These are phyloP conservation scores for Amanita polypyramis DNA, from an alignment of 768 basidiomycete species.

Conservation along the genomic window DNA sequence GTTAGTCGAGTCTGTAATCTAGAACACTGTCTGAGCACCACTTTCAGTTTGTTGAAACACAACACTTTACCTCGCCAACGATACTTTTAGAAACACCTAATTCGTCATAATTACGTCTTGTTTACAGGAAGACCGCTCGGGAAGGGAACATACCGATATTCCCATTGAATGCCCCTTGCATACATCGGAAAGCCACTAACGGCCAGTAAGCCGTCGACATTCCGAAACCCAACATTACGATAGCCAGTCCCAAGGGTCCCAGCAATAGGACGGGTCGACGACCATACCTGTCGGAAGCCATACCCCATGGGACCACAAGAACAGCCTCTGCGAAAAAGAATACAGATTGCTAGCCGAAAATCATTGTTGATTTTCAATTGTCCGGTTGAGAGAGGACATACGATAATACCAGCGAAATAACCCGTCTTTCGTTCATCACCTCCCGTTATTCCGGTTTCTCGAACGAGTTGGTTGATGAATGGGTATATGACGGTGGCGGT, in stretches of 20 bases:
- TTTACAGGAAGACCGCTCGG: constrained; percentile 15
- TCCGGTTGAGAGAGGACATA: constrained; percentile 11
- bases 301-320: constrained; percentile 35
- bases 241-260: constrained; percentile 28
- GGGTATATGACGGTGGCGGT: constrained; percentile 29
- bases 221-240: constrained; percentile 32
- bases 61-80: background rate
- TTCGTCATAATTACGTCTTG: constrained; percentile 22
- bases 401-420: constrained; percentile 31
- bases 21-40: constrained; percentile 24
- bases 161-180: constrained; percentile 7
- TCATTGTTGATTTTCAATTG: background rate
- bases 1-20: constrained; percentile 30
- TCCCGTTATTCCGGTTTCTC: constrained; percentile 23
- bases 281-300: constrained; percentile 31
- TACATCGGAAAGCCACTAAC: constrained; percentile 11
- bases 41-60: background rate
- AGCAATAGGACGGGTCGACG: constrained; percentile 32
- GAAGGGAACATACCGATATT: background rate
- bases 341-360: constrained; percentile 25
- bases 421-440: constrained; percentile 28
- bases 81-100: background rate
- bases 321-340: constrained; percentile 34
- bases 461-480: constrained; percentile 27
- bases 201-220: constrained; percentile 28